These are phyloP conservation scores for Talaromyces atroroseus DNA, from an alignment of 2,329 filamentous ascomycete species.

Conservation along the genomic window DNA sequence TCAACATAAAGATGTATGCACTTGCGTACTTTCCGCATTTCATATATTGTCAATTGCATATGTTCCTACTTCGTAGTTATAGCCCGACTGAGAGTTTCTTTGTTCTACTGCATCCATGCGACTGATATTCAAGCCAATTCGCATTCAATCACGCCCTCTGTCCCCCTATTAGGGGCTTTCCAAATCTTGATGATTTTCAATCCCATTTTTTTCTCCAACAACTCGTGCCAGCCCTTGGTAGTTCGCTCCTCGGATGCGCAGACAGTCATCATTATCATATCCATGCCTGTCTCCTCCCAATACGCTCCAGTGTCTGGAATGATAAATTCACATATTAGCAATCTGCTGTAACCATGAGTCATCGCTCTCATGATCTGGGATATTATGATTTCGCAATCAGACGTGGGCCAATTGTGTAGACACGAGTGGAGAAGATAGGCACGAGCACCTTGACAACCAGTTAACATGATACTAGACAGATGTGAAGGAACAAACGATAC, in stretches of 20 bases:
- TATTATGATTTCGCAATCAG: constrained; percentile 16
- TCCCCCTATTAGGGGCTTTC: not conserved
- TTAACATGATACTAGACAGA: not conserved
- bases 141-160: constrained; percentile 2
- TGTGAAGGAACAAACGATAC: not conserved
- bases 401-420: constrained; percentile 21
- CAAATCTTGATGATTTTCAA: constrained; percentile 24
- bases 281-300: constrained; percentile 14
- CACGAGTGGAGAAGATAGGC: constrained; percentile 21
- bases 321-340: constrained; percentile 43
- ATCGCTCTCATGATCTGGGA: constrained; percentile 28
- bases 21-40: too few species aligned
- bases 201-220: constrained; percentile 15
- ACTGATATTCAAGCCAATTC: not conserved
- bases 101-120: too few species aligned
- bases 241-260: not conserved
- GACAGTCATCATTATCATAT: constrained; percentile 1
- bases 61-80: too few species aligned
- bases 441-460: not conserved
- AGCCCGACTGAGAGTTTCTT: too few species aligned
- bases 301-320: constrained; percentile 30
- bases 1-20: too few species aligned
- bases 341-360: constrained; percentile 25
- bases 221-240: not conserved
- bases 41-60: too few species aligned